These are phyloP conservation scores for Byssothecium circinans DNA, from an alignment of 2,329 filamentous ascomycete species.

Conservation along the genomic window DNA sequence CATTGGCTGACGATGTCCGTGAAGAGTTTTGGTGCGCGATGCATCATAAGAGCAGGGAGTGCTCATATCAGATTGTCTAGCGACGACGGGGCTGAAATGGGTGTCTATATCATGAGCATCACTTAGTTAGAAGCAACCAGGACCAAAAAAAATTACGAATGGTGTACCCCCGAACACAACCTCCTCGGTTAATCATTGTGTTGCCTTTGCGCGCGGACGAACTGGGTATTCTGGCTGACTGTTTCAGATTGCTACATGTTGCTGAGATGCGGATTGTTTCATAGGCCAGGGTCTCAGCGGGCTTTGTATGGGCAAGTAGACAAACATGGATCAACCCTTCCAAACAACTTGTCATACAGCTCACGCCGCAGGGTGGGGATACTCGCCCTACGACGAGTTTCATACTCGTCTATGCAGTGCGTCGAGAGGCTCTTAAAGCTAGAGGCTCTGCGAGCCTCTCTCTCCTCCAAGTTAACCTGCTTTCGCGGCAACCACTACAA, in stretches of 20 bases:
- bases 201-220: constrained; percentile 9
- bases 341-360: constrained; percentile 15
- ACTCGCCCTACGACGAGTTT: constrained; percentile 23
- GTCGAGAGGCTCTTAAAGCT: constrained; percentile 14
- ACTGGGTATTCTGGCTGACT: constrained; percentile 14
- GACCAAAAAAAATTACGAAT: constrained; percentile 21
- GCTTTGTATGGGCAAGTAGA: constrained; percentile 21
- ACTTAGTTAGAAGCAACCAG: constrained; percentile 30
- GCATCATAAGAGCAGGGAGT: constrained; percentile 1
- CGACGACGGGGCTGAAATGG: constrained; percentile 35
- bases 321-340: constrained; percentile 14
- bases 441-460: constrained; percentile 9
- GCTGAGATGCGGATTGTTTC: constrained; percentile 10
- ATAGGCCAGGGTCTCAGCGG: constrained; percentile 11
- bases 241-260: constrained; percentile 32
- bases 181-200: neutral
- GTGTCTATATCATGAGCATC: constrained; percentile 36
- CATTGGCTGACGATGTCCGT: constrained; percentile 14
- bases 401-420: constrained; percentile 23
- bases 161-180: constrained; percentile 16
- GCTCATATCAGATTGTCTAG: constrained; percentile 35
- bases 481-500: constrained; percentile 1
- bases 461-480: neutral
- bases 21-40: neutral
- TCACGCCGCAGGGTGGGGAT: constrained; percentile 20